Conservation (phyloP, 2,329 filamentous ascomycete species). For the Aschersonia sp. region DNA sequence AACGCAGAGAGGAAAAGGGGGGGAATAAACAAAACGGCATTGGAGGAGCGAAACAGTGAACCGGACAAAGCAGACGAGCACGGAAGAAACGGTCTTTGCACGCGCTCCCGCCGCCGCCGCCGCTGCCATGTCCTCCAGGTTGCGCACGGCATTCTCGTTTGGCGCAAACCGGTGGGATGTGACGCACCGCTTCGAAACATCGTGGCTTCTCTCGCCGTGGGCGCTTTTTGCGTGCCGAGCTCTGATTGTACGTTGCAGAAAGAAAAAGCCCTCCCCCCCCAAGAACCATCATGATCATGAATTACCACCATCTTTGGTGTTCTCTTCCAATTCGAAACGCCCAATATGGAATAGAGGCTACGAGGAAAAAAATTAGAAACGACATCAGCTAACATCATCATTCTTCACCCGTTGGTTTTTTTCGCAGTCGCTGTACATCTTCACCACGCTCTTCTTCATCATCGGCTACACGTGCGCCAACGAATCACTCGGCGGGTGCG, state of each 20-base stretch:
- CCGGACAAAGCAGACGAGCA: too few relatives aligned
- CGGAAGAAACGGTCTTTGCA: too few relatives aligned
- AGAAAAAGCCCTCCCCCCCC: not conserved
- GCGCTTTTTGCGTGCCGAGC: slow-evolving; percentile 44
- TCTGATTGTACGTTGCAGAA: slow-evolving; percentile 27
- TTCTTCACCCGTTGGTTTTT: not conserved
- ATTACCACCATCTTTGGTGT: too few relatives aligned
- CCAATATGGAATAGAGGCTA: too few relatives aligned
- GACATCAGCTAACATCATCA: too few relatives aligned
- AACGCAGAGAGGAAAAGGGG: too few relatives aligned
- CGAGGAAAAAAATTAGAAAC: too few relatives aligned
- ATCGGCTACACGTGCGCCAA: slow-evolving; percentile 51
- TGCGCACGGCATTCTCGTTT: slow-evolving; percentile 19
- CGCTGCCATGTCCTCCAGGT: not conserved
- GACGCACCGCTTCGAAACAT: slow-evolving; percentile 59
- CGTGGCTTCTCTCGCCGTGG: slow-evolving; percentile 61
- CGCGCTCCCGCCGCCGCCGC: too few relatives aligned
- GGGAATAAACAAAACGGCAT: too few relatives aligned
- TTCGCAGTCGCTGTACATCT: slow-evolving; percentile 47
- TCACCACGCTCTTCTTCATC: slow-evolving; percentile 53
- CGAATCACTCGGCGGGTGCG: slow-evolving; percentile 25
- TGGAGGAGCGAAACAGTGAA: too few relatives aligned
- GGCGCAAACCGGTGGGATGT: slow-evolving; percentile 33
- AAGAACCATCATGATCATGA: too few relatives aligned
- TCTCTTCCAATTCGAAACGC: too few relatives aligned